phyloP scores from a whole-genome alignment of 2,329 filamentous ascomycete species.

The Stagonosporopsis chrysanthemi region DNA sequence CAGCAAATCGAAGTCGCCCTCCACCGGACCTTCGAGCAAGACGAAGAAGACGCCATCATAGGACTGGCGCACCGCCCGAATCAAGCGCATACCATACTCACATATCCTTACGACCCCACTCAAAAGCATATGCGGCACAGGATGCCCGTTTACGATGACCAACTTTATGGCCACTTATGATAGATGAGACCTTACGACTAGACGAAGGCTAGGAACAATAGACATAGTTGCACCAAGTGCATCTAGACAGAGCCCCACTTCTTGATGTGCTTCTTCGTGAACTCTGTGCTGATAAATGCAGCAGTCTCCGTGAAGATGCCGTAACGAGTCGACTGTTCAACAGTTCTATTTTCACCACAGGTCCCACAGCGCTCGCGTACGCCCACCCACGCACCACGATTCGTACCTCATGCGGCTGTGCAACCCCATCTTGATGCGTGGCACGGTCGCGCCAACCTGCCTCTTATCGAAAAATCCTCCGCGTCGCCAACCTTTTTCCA shows the following conservation, averaged over 20 bases:
- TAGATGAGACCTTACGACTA: conserved; percentile 40
- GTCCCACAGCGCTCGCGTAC: conserved; percentile 17
- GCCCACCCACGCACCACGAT: conserved; percentile 14
- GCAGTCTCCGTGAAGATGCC: background rate
- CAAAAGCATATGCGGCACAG: conserved; percentile 33
- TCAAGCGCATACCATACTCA: conserved; percentile 11
- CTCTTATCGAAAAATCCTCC: background rate
- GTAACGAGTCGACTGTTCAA: conserved; percentile 1
- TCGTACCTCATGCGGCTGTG: conserved; percentile 21
- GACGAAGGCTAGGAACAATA: conserved; percentile 29
- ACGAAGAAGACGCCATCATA: conserved; percentile 45
- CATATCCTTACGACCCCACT: conserved; percentile 17
- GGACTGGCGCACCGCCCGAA: conserved; percentile 12
- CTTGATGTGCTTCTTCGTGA: too few species aligned
- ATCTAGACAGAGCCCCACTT: background rate
- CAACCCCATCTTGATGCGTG: conserved; percentile 15
- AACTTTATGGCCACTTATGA: conserved; percentile 36
- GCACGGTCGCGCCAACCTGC: conserved; percentile 13
- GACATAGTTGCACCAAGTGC: conserved; percentile 28
- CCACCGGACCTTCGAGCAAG: conserved; percentile 34
- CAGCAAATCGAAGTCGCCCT: conserved; percentile 29
- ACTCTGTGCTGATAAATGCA: background rate
- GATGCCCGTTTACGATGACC: conserved; percentile 34
- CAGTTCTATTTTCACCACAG: conserved; percentile 11
- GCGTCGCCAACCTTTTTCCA: conserved; percentile 1